Conservation (phyloP, 805 yeast species). For the Lachancea sp. region DNA sequence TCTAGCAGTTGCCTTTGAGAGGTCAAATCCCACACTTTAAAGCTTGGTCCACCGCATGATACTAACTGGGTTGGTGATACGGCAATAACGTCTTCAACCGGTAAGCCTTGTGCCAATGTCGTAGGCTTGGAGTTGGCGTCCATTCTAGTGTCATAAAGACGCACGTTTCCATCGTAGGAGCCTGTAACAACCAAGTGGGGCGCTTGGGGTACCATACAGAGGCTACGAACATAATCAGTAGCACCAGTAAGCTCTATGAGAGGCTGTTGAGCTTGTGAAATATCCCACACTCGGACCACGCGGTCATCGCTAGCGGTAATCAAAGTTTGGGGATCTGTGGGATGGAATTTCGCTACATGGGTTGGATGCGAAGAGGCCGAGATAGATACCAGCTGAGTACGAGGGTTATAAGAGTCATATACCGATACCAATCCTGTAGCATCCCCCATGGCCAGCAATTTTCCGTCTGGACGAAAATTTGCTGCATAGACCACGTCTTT, state of each 20-base stretch:
- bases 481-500: slow-evolving; percentile 90
- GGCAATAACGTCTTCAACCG: slow-evolving; percentile 80
- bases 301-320: slow-evolving; percentile 91
- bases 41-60: slow-evolving; percentile 73
- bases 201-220: slow-evolving; percentile 65
- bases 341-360: slow-evolving; percentile 87
- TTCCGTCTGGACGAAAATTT: slow-evolving; percentile 87
- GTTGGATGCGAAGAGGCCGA: slow-evolving; percentile 83
- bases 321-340: slow-evolving; percentile 53
- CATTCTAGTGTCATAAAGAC: slow-evolving; percentile 78
- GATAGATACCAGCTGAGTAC: slow-evolving; percentile 71
- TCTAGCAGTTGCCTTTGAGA: slow-evolving; percentile 60
- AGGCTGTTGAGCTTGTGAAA: slow-evolving; percentile 71
- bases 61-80: slow-evolving; percentile 65
- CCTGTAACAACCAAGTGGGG: slow-evolving; percentile 85
- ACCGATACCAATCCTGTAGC: slow-evolving; percentile 90
- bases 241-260: slow-evolving; percentile 64
- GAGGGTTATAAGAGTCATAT: slow-evolving; percentile 75
- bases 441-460: slow-evolving; percentile 87
- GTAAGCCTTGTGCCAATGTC: slow-evolving; percentile 67
- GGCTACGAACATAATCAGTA: slow-evolving; percentile 82
- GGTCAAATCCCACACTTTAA: slow-evolving; percentile 90
- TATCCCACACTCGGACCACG: slow-evolving; percentile 80
- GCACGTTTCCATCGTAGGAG: slow-evolving; percentile 81
- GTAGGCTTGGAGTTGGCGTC: slow-evolving; percentile 38